Conservation (phyloP, 208 protist genomes). For the Acanthamoeba culbertsoni region DNA sequence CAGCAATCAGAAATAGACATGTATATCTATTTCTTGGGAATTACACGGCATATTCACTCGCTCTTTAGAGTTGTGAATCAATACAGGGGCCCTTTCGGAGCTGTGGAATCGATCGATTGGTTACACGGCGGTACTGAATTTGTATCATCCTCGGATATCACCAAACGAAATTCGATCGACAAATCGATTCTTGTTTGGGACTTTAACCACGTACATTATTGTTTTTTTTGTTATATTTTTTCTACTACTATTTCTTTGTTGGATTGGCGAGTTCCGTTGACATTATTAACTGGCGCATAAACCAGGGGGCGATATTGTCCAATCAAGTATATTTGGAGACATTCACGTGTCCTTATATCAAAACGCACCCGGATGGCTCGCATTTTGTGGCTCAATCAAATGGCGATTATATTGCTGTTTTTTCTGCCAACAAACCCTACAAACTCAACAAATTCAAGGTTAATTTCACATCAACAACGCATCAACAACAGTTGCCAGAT, state of each 20-base stretch:
- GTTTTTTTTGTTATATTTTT: neutral
- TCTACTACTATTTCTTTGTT: neutral
- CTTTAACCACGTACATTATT: neutral
- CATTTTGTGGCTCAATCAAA: constrained; percentile 32
- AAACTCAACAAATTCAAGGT: constrained; percentile 56
- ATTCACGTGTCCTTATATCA: neutral
- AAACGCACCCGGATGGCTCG: neutral
- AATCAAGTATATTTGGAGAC: constrained; percentile 41
- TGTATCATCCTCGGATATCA: neutral
- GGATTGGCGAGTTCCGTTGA: too few species aligned
- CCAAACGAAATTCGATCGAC: constrained; percentile 47
- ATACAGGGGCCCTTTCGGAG: neutral
- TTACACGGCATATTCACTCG: neutral
- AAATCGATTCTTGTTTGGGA: constrained; percentile 43
- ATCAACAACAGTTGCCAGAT: neutral
- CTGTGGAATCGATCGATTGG: neutral
- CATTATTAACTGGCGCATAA: neutral
- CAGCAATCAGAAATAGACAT: neutral
- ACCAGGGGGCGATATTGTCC: neutral
- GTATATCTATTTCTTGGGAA: neutral
- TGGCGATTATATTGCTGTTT: constrained; percentile 31
- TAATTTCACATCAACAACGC: neutral
- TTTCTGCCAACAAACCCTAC: neutral
- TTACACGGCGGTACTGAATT: neutral
- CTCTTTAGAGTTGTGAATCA: neutral